These are phyloP conservation scores for Metrosideros polymorpha DNA, from an alignment of 441 rosid genomes.

Conservation along the genomic window DNA sequence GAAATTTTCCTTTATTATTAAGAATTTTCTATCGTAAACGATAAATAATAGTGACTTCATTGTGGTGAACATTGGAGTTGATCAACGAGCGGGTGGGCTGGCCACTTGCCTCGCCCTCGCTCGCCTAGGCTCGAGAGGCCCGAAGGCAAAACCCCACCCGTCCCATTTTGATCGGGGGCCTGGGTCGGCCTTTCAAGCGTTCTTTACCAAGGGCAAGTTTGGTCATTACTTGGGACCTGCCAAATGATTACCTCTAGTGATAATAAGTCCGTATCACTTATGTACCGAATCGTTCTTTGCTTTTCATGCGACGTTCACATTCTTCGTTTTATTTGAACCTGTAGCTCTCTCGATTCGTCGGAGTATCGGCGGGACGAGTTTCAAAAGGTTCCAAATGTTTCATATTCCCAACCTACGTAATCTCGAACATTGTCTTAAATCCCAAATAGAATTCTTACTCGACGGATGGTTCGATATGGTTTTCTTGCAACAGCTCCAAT, in stretches of 20 bases:
- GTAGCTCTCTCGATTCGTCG: not conserved
- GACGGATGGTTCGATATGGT: no score
- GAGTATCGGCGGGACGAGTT: not conserved
- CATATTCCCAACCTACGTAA: no score
- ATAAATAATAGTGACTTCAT: not conserved
- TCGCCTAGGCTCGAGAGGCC: not conserved
- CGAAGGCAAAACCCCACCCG: no score
- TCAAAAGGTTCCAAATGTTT: not conserved
- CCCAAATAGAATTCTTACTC: no score
- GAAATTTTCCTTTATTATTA: no score
- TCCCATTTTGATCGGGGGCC: no score
- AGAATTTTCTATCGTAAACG: not conserved
- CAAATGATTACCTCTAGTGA: not conserved
- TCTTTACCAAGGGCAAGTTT: no score
- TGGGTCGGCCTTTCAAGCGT: not conserved
- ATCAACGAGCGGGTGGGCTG: not conserved
- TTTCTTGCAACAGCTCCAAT: no score
- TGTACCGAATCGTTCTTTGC: not conserved
- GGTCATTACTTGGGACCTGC: not conserved
- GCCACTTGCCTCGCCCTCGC: not conserved
- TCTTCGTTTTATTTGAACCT: not conserved
- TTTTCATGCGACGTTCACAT: not conserved
- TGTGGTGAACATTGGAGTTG: not conserved
- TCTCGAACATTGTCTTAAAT: no score
- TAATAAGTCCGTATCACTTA: not conserved